A percentile compares a stretch with the other conserved stretches of the same genome.
phyloP scores from a whole-genome alignment of 768 basidiomycete genomes.

The Gymnopilus junonius region DNA sequence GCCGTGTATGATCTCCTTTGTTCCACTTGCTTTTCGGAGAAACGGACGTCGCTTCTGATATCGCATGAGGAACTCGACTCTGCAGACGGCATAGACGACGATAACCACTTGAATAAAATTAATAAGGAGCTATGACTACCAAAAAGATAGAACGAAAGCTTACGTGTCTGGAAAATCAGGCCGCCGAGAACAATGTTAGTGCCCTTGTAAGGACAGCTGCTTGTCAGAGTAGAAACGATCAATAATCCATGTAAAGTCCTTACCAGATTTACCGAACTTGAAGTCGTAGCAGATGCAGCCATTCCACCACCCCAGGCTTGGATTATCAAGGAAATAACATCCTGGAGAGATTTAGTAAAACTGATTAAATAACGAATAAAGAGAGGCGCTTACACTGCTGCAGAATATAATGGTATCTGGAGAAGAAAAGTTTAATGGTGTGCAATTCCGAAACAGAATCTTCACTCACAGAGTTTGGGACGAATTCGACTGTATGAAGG shows the following conservation, averaged over 20 bases:
- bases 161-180: constrained; percentile 51
- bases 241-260: background rate
- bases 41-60: constrained; percentile 40
- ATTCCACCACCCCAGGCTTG: constrained; percentile 59
- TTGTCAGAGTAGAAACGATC: background rate
- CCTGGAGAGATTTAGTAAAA: constrained; percentile 24
- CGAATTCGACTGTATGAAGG: constrained; percentile 47
- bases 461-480: constrained; percentile 44
- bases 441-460: background rate
- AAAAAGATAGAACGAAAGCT: background rate
- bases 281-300: constrained; percentile 36
- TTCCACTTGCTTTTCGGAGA: constrained; percentile 5
- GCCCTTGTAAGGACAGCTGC: constrained; percentile 35
- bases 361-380: too few species aligned
- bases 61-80: constrained; percentile 49
- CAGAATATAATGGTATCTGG: constrained; percentile 48
- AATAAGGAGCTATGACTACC: background rate
- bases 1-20: background rate
- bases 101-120: constrained; percentile 32
- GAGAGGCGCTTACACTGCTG: constrained; percentile 29
- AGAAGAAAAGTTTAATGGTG: background rate
- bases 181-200: constrained; percentile 57
- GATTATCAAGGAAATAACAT: constrained; percentile 54
- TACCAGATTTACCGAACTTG: constrained; percentile 4
- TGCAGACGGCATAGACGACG: constrained; percentile 42